A percentile compares a stretch with the other conserved stretches of the same genome.
Evolutionary conservation across 2,329 filamentous ascomycete genomes (phyloP).

Genomic region (Sordariomycetes sp.): DNA sequence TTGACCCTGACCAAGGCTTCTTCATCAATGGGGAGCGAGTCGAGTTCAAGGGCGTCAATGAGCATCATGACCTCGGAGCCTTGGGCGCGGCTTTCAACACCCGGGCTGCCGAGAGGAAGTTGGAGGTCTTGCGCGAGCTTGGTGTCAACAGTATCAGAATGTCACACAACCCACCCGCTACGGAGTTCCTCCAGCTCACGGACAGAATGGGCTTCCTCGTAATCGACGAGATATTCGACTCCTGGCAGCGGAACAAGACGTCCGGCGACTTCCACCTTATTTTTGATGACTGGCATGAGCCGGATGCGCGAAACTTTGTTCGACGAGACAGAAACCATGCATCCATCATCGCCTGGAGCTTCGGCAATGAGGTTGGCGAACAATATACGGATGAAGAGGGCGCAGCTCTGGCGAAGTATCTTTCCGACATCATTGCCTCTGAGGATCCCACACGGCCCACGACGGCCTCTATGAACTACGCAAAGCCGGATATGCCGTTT

Average conservation of each 20-base stretch:
- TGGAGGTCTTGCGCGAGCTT: slow-evolving; percentile 37
- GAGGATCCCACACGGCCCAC: slow-evolving; percentile 37
- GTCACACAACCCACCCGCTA: slow-evolving; percentile 42
- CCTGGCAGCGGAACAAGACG: slow-evolving; percentile 33
- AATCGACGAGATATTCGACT: slow-evolving; percentile 44
- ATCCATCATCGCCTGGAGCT: slow-evolving; percentile 40
- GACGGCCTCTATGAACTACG: slow-evolving; percentile 36
- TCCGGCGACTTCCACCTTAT: slow-evolving; percentile 39
- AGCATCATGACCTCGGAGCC: slow-evolving; percentile 42
- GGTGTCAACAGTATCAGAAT: slow-evolving; percentile 40
- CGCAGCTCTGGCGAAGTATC: slow-evolving; percentile 17
- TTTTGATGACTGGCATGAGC: slow-evolving; percentile 42
- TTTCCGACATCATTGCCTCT: slow-evolving; percentile 29
- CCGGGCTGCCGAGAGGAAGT: slow-evolving; percentile 36
- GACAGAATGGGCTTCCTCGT: slow-evolving; percentile 40
- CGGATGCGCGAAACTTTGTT: slow-evolving; percentile 38
- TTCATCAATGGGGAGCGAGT: slow-evolving; percentile 34
- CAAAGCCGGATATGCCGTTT: slow-evolving; percentile 25
- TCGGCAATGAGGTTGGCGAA: slow-evolving; percentile 44
- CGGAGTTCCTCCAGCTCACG: slow-evolving; percentile 37
- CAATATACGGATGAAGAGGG: slow-evolving; percentile 25
- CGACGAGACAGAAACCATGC: slow-evolving; percentile 46
- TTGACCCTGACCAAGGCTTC: slow-evolving; percentile 27
- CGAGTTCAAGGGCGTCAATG: slow-evolving; percentile 34
- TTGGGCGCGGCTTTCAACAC: slow-evolving; percentile 39